A percentile compares a stretch with the other conserved stretches of the same genome.
phyloP scores from a whole-genome alignment of 306 rosid genomes.

The Crataegus laevigata region DNA sequence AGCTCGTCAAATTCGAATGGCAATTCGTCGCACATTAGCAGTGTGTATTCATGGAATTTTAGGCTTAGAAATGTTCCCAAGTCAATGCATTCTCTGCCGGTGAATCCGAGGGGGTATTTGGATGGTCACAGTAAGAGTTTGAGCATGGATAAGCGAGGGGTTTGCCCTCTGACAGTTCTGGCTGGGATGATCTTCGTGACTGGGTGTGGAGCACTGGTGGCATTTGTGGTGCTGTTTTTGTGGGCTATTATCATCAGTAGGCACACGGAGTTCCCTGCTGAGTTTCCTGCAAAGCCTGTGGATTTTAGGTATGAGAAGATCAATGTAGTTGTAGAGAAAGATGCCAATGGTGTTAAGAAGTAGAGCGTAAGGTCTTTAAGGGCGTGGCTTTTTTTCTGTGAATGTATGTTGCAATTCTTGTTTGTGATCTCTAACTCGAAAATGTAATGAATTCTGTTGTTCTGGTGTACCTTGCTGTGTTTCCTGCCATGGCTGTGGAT shows the following conservation, averaged over 20 bases:
- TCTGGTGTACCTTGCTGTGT: slow-evolving; percentile 13
- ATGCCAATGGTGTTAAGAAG: background rate
- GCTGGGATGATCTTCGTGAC: slow-evolving; percentile 56
- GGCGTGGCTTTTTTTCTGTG: slow-evolving; percentile 5
- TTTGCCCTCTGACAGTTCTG: slow-evolving; percentile 32
- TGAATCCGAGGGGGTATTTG: slow-evolving; percentile 24
- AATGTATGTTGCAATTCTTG: background rate
- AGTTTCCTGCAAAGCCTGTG: slow-evolving; percentile 18
- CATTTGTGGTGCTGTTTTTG: slow-evolving; percentile 46
- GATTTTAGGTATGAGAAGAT: slow-evolving; percentile 60
- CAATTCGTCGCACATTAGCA: slow-evolving; percentile 34
- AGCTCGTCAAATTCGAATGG: slow-evolving; percentile 41
- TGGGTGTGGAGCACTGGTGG: slow-evolving; percentile 44
- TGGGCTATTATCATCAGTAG: slow-evolving; percentile 44
- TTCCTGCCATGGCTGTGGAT: slow-evolving; percentile 22
- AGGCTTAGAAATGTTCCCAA: slow-evolving; percentile 20
- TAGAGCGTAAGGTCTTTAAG: background rate
- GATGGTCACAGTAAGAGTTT: slow-evolving; percentile 5
- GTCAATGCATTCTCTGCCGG: slow-evolving; percentile 49
- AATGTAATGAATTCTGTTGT: background rate
- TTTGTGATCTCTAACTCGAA: background rate
- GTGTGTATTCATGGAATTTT: slow-evolving; percentile 51
- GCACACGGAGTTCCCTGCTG: slow-evolving; percentile 18
- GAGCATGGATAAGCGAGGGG: background rate
- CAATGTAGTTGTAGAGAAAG: slow-evolving; percentile 53